Conservation (phyloP, 768 basidiomycete species). For the Trametes maxima region DNA sequence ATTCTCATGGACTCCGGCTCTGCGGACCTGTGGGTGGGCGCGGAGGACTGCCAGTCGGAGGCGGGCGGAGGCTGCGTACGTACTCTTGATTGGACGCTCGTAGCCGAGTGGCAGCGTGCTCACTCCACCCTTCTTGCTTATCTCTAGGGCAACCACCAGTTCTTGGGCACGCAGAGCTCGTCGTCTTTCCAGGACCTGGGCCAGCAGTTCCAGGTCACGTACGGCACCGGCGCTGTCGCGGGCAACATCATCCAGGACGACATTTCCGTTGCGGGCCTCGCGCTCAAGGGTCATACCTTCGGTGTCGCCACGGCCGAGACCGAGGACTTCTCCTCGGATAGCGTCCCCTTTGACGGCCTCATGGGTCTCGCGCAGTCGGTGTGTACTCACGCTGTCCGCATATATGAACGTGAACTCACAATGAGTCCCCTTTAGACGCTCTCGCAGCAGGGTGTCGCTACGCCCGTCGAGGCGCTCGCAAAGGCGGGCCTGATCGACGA, state of each 20-base stretch:
- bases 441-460: constrained; percentile 63
- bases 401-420: neutral
- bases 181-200: constrained; percentile 59
- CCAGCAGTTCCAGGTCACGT: constrained; percentile 59
- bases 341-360: constrained; percentile 65
- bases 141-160: constrained; percentile 60
- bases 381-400: constrained; percentile 28
- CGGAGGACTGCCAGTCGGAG: constrained; percentile 36
- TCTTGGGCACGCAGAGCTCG: constrained; percentile 64
- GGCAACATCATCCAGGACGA: constrained; percentile 68
- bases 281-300: constrained; percentile 60
- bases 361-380: constrained; percentile 80
- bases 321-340: constrained; percentile 55
- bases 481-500: constrained; percentile 54
- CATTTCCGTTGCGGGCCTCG: constrained; percentile 63
- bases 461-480: constrained; percentile 74
- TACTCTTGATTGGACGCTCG: constrained; percentile 3
- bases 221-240: constrained; percentile 69
- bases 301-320: constrained; percentile 67
- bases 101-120: neutral
- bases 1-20: constrained; percentile 52
- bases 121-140: constrained; percentile 13
- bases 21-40: constrained; percentile 47
- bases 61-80: constrained; percentile 44
- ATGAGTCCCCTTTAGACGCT: constrained; percentile 43